Evolutionary conservation across 1,139 yeast genomes (phyloP), one percentile per base, ranked within the genome.

Genomic region (Candida tunisiensis): DNA sequence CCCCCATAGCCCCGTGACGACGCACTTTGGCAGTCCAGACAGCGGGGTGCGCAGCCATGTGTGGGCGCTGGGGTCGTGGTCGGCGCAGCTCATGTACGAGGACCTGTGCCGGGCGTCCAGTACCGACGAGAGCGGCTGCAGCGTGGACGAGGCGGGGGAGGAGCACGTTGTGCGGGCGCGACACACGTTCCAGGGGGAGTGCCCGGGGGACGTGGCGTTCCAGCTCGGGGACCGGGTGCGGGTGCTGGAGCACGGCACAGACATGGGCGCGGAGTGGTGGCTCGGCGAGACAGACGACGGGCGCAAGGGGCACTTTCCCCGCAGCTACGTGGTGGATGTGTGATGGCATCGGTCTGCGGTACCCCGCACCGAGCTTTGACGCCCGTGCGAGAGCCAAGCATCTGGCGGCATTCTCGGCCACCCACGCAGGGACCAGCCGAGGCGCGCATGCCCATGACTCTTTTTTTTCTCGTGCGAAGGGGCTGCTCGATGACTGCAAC

Each of bases 181-280:
- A 23, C 53, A 30, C 36, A 51, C 57, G 13, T 54, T 54, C 36
- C 31, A 37, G 1, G 59, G 58, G 6, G 46, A 42, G 23, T 50
- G 50, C 27, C 54, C 55, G 1, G 69, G 65, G 1, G 80, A 73
- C 39, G 53, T 73, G 16, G 39, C 61, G 3, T 58, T 73, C 35
- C 38, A 49, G 16, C 50, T 44, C 20, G 75, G 74, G 7, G 75
- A 69, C 33, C 40, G 44, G 25, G 58, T 73, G 21, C 49, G 44
- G 23, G 50, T 72, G 2, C 33, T 65, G 17, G 62, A 60, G 27
- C 49, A 44, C 14, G 51, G 55, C 1, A 49, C 48, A 13, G 53
- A 40, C 21, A 37, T 38, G 11, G 62, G 55, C 21, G 62, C 61
- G 5, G 49, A 52, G 17, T 72, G 80, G 80, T 72, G 78, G 77